phyloP scores from a whole-genome alignment of 2,329 filamentous ascomycete genomes.

The Neophaeococcomyces aloes region DNA sequence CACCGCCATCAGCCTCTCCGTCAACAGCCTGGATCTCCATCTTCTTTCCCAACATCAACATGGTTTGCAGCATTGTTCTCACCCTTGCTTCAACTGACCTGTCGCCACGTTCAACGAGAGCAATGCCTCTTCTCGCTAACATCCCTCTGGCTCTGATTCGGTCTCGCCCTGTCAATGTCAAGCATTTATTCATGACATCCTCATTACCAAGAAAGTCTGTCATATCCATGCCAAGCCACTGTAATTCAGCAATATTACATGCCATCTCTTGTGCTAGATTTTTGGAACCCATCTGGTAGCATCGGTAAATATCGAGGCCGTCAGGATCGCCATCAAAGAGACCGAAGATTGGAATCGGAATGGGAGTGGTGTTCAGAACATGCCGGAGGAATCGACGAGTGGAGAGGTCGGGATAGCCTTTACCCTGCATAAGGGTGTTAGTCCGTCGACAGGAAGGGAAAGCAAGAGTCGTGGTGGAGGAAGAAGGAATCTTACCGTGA shows the following conservation, averaged over 20 bases:
- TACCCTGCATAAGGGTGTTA: constrained; percentile 35
- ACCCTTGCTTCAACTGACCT: constrained; percentile 24
- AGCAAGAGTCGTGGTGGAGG: not conserved
- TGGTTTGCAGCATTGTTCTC: constrained; percentile 44
- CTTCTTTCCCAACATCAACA: constrained; percentile 53
- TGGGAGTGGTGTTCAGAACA: constrained; percentile 25
- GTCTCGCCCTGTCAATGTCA: constrained; percentile 44
- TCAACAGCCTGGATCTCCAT: constrained; percentile 50
- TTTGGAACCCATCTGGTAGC: constrained; percentile 52
- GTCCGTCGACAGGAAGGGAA: not conserved
- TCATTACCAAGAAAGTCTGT: constrained; percentile 10
- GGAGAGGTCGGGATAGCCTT: constrained; percentile 54
- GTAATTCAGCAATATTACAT: constrained; percentile 38
- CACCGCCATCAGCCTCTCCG: constrained; percentile 29
- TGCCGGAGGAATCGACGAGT: constrained; percentile 45
- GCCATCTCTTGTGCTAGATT: constrained; percentile 45
- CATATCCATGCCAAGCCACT: constrained; percentile 49
- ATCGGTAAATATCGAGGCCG: constrained; percentile 51
- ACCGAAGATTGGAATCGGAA: constrained; percentile 36
- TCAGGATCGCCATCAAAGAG: constrained; percentile 54
- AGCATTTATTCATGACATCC: constrained; percentile 28
- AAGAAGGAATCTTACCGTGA: constrained; percentile 39
- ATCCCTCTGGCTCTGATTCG: constrained; percentile 45
- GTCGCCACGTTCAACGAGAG: constrained; percentile 24
- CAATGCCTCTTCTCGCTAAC: constrained; percentile 37